Conservation (phyloP, 2,329 filamentous ascomycete species). For the Penicillium sp. region DNA sequence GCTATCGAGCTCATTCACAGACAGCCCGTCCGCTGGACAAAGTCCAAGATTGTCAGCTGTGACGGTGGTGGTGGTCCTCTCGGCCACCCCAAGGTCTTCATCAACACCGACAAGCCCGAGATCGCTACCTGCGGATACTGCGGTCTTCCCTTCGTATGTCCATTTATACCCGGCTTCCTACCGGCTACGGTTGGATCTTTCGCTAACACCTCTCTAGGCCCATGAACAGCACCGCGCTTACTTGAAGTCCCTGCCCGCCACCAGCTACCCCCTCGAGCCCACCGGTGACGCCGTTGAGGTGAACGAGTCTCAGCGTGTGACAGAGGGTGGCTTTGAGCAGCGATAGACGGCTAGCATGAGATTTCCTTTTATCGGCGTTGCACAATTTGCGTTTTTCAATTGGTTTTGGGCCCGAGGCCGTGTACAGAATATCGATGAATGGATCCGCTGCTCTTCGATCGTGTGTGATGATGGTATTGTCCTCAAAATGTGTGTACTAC, state of each 20-base stretch:
- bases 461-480: conserved; percentile 7
- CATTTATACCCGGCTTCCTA: not conserved
- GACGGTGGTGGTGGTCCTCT: conserved; percentile 84
- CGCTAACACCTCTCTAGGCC: conserved; percentile 50
- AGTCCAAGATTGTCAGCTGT: conserved; percentile 71
- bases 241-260: conserved; percentile 70
- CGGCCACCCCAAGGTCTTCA: conserved; percentile 88
- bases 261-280: conserved; percentile 70
- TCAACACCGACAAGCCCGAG: conserved; percentile 96
- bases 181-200: not conserved
- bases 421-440: conserved; percentile 34
- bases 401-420: conserved; percentile 24
- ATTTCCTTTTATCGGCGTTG: conserved; percentile 32
- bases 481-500: conserved; percentile 5
- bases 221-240: conserved; percentile 79
- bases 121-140: conserved; percentile 88
- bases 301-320: conserved; percentile 50
- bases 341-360: conserved; percentile 40
- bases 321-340: conserved; percentile 52
- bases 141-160: conserved; percentile 78
- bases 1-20: conserved; percentile 95
- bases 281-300: conserved; percentile 52
- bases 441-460: conserved; percentile 19
- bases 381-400: conserved; percentile 24
- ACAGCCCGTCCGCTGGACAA: conserved; percentile 86